Conservation (phyloP, 2,329 filamentous ascomycete species). For the Fusarium chaquense region DNA sequence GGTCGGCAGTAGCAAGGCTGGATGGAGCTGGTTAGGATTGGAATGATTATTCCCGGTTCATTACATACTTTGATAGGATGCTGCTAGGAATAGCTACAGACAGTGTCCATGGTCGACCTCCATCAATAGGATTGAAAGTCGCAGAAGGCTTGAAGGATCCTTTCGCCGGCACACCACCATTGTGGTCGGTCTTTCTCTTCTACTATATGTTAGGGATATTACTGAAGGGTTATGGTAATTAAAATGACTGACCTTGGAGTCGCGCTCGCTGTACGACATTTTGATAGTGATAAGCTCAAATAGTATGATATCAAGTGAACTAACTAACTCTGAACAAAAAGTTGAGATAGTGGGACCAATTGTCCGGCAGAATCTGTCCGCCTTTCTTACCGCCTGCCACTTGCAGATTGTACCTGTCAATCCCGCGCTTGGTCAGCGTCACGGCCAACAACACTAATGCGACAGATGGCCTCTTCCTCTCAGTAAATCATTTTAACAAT, state of each 20-base stretch:
- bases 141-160: constrained; percentile 75
- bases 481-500: constrained; percentile 12
- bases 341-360: constrained; percentile 35
- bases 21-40: constrained; percentile 50
- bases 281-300: constrained; percentile 17
- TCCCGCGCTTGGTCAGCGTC: constrained; percentile 39
- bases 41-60: no score
- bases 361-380: constrained; percentile 49
- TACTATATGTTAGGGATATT: constrained; percentile 43
- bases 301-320: constrained; percentile 9
- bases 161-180: constrained; percentile 47
- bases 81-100: constrained; percentile 84
- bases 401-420: constrained; percentile 8
- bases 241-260: constrained; percentile 48
- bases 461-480: constrained; percentile 40
- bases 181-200: constrained; percentile 64
- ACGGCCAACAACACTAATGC: constrained; percentile 25
- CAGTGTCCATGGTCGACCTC: constrained; percentile 77
- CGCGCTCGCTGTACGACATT: constrained; percentile 53
- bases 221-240: fast-evolving
- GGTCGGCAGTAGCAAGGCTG: constrained; percentile 78
- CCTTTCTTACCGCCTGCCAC: constrained; percentile 42
- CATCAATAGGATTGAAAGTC: constrained; percentile 72
- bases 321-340: constrained; percentile 36
- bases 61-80: constrained; percentile 76